Conservation (phyloP, 164 flowering plant genomes). For the Piper longum region DNA sequence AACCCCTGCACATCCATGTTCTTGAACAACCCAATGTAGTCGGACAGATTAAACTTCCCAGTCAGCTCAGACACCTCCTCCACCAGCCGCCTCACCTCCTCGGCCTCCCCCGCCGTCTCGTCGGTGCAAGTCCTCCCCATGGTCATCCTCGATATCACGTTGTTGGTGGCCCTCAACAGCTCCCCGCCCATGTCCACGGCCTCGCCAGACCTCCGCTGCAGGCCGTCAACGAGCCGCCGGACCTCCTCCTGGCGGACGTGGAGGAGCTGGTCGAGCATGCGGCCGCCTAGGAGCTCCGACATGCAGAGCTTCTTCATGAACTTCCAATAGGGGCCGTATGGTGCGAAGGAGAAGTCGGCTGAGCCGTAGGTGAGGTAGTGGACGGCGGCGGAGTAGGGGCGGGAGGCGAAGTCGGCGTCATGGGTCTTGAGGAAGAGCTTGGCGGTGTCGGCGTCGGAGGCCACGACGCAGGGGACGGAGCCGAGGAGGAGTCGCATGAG, state of each 20-base stretch:
- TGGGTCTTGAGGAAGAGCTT: slow-evolving; percentile 34
- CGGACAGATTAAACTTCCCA: slow-evolving; percentile 39
- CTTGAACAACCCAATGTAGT: slow-evolving; percentile 28
- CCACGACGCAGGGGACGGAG: slow-evolving; percentile 31
- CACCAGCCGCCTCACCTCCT: slow-evolving; percentile 2
- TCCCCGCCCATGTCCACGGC: slow-evolving; percentile 24
- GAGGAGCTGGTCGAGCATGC: slow-evolving; percentile 14
- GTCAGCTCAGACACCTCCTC: slow-evolving; percentile 26
- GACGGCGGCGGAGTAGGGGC: slow-evolving; percentile 20
- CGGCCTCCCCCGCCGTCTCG: slow-evolving; percentile 14
- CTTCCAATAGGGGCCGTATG: slow-evolving; percentile 53
- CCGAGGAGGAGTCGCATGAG: slow-evolving; percentile 35
- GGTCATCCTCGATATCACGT: slow-evolving; percentile 35
- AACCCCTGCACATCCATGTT: slow-evolving; percentile 37
- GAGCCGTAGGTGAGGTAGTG: slow-evolving; percentile 23
- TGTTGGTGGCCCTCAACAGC: slow-evolving; percentile 27
- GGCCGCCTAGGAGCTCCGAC: slow-evolving; percentile 31
- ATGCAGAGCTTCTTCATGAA: slow-evolving; percentile 40
- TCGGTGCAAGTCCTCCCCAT: slow-evolving; percentile 23
- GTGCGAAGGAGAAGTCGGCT: slow-evolving; percentile 33
- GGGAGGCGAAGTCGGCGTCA: slow-evolving; percentile 30
- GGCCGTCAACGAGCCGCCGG: slow-evolving; percentile 12
- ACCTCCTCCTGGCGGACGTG: slow-evolving; percentile 23
- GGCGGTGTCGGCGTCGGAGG: slow-evolving; percentile 30
- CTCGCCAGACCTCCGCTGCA: slow-evolving; percentile 13